phyloP scores from a whole-genome alignment of 441 rosid genomes.

The Adansonia gregorii region DNA sequence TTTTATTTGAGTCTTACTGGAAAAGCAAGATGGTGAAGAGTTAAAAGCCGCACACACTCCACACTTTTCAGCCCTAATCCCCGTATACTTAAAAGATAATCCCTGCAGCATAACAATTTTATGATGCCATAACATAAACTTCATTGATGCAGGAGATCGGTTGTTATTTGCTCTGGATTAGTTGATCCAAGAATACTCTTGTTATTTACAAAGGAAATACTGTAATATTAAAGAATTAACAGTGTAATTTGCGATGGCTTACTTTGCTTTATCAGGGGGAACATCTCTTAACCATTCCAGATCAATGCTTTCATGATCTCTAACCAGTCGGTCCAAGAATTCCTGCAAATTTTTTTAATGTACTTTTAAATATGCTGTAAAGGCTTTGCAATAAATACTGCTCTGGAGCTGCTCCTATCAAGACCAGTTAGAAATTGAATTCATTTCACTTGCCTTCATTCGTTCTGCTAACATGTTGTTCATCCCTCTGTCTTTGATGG shows the following conservation, averaged over 20 bases:
- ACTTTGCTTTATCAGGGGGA: conserved; percentile 85
- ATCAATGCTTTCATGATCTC: conserved; percentile 79
- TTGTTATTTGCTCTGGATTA: conserved; percentile 8
- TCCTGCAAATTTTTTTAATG: conserved; percentile 61
- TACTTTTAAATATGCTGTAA: conserved; percentile 29
- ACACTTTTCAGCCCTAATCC: conserved; percentile 98
- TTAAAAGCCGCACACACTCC: conserved; percentile 93
- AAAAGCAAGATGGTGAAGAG: conserved; percentile 95
- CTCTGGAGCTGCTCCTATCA: conserved; percentile 30
- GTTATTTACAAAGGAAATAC: conserved; percentile 17
- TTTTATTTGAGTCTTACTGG: conserved; percentile 65
- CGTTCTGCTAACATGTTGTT: conserved; percentile 93
- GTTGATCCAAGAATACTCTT: conserved; percentile 19
- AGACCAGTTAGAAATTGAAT: conserved; percentile 27
- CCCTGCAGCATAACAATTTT: conserved; percentile 54
- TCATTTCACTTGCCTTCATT: conserved; percentile 61
- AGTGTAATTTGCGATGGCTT: conserved; percentile 35
- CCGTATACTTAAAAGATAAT: conserved; percentile 80
- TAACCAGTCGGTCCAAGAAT: conserved; percentile 71
- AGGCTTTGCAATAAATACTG: conserved; percentile 21
- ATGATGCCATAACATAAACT: conserved; percentile 15
- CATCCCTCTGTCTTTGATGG: conserved; percentile 93
- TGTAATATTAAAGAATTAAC: conserved; percentile 18
- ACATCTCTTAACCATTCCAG: conserved; percentile 96
- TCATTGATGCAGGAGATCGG: neutral